Evolutionary conservation across 768 basidiomycete species (phyloP).

Genomic region (Trametes punicea): DNA sequence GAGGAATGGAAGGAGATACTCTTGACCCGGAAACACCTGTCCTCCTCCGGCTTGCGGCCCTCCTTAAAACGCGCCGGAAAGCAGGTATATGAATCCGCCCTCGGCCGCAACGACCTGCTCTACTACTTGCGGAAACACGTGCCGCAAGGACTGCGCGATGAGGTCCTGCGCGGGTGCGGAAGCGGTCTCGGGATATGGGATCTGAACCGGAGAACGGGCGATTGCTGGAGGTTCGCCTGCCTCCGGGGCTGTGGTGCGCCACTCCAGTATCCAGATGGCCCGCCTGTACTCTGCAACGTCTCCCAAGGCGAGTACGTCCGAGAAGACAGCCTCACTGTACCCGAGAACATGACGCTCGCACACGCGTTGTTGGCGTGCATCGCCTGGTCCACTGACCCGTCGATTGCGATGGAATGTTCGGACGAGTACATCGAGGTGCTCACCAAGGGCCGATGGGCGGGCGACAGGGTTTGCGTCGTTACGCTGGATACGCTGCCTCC

Average conservation of each 20-base stretch:
- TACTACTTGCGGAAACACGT: not conserved
- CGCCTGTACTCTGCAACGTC: slow-evolving; percentile 2
- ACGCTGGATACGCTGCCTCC: not conserved
- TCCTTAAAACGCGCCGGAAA: not conserved
- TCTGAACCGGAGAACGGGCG: no score
- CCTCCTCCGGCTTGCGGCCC: no score
- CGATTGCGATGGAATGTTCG: not conserved
- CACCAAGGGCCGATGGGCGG: not conserved
- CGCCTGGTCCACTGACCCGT: not conserved
- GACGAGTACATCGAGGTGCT: not conserved
- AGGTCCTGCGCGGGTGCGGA: not conserved
- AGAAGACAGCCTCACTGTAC: not conserved
- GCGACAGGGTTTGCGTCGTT: slow-evolving; percentile 1
- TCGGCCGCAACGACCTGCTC: not conserved
- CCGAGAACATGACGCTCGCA: not conserved
- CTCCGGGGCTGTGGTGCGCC: not conserved
- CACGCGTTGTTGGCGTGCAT: slow-evolving; percentile 1
- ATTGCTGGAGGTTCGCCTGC: not conserved
- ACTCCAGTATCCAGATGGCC: not conserved
- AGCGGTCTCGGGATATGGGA: no score
- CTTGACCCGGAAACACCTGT: not conserved
- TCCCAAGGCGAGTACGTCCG: slow-evolving; percentile 3
- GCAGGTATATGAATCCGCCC: not conserved
- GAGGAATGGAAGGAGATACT: no score
- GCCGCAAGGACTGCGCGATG: not conserved